Evolutionary conservation across 2,329 filamentous ascomycete genomes (phyloP).

Genomic region (Xylaria polymorpha): DNA sequence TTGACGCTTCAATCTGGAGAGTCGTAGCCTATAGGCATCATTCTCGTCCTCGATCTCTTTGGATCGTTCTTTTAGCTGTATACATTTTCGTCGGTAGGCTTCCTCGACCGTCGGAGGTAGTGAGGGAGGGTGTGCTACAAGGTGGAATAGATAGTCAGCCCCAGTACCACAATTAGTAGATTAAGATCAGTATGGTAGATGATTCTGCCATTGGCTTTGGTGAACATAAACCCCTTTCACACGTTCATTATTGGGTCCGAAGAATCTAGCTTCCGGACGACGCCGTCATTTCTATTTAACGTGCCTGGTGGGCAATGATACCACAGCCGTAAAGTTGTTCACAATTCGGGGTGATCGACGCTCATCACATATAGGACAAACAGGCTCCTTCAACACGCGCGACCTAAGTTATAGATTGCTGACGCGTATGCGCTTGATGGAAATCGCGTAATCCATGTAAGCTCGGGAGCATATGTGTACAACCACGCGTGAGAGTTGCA

Average conservation of each 20-base stretch:
- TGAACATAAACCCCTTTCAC: conserved; percentile 2
- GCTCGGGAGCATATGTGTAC: neutral
- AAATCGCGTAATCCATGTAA: conserved; percentile 7
- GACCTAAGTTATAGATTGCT: neutral
- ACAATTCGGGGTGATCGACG: neutral
- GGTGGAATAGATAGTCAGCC: conserved; percentile 51
- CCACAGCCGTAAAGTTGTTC: neutral
- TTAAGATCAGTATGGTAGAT: neutral
- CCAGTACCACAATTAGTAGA: conserved; percentile 44
- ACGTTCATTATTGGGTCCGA: neutral
- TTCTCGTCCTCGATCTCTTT: conserved; percentile 93
- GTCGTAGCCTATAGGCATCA: conserved; percentile 81
- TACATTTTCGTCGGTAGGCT: conserved; percentile 96
- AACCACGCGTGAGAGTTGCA: neutral
- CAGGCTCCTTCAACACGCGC: neutral
- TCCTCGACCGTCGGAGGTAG: conserved; percentile 92
- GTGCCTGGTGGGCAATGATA: neutral
- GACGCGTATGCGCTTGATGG: conserved; percentile 1
- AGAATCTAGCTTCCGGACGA: conserved; percentile 2
- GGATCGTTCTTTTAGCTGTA: conserved; percentile 90
- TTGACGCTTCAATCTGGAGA: conserved; percentile 82
- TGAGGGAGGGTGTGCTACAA: conserved; percentile 64
- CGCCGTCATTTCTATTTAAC: neutral
- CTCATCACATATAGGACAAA: neutral
- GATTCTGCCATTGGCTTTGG: neutral